Percentiles rank a stretch among this genome's conserved stretches.
Evolutionary conservation across 257 asterid species (phyloP).

Genomic region (Verbascum thapsus): DNA sequence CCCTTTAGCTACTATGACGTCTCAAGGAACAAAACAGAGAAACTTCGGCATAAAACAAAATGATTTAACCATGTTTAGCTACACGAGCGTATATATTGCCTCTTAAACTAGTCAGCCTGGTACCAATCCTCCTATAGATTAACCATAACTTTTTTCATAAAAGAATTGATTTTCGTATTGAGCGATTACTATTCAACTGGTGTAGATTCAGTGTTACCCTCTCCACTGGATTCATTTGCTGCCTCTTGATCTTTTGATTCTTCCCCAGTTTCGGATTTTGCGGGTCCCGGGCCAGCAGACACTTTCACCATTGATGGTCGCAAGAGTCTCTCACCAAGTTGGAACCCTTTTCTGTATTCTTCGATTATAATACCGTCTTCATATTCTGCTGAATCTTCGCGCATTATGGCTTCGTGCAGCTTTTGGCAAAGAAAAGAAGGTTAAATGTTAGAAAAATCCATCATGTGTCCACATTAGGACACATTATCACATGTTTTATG

Average conservation of each 20-base stretch:
- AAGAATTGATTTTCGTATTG: conserved; percentile 40
- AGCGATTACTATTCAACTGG: conserved; percentile 35
- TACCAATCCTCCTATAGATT: no score
- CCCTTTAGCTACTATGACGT: not conserved
- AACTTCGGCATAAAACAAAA: conserved; percentile 5
- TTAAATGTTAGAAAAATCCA: conserved; percentile 20
- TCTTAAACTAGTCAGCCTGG: not conserved
- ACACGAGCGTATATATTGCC: conserved; percentile 16
- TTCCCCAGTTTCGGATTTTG: conserved; percentile 46
- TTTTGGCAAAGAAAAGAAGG: conserved; percentile 32
- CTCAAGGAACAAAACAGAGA: not conserved
- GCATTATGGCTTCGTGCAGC: conserved; percentile 94
- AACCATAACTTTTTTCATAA: conserved; percentile 11
- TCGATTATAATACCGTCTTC: conserved; percentile 72
- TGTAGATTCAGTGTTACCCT: conserved; percentile 37
- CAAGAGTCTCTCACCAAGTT: conserved; percentile 73
- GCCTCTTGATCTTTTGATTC: conserved; percentile 39
- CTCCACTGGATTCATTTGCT: conserved; percentile 36
- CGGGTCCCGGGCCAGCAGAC: conserved; percentile 85
- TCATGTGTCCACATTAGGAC: no score
- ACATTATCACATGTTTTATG: no score
- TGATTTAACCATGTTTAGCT: conserved; percentile 25
- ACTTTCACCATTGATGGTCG: conserved; percentile 96
- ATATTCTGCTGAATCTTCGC: conserved; percentile 73
- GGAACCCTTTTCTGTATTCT: conserved; percentile 79